These are phyloP conservation scores for Kodamaea laetipori DNA, from an alignment of 805 yeast genomes.

Conservation along the genomic window DNA sequence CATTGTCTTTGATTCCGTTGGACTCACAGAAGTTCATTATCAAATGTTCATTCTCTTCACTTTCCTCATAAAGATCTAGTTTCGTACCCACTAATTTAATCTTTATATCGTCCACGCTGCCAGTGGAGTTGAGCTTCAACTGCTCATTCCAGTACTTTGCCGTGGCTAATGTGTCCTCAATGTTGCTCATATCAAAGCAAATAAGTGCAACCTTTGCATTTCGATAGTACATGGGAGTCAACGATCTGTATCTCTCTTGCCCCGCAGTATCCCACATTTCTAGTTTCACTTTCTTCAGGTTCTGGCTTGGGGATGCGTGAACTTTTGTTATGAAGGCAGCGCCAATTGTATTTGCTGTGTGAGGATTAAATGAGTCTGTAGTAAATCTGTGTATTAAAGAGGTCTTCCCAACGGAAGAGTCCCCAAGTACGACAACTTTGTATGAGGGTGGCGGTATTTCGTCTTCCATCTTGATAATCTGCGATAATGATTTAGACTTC, in stretches of 20 bases:
- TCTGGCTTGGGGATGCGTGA: conserved; percentile 27
- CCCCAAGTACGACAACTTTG: conserved; percentile 50
- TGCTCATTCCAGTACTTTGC: conserved; percentile 94
- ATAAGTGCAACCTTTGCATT: conserved; percentile 65
- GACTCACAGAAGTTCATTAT: conserved; percentile 5
- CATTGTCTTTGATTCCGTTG: background rate
- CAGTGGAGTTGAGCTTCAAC: conserved; percentile 37
- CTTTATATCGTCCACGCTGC: conserved; percentile 26
- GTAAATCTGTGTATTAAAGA: conserved; percentile 84
- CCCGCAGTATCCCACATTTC: conserved; percentile 98
- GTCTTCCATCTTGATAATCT: conserved; percentile 1
- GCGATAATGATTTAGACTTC: background rate
- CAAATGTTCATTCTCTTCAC: background rate
- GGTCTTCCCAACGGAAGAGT: conserved; percentile 63
- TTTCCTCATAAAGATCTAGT: conserved; percentile 54
- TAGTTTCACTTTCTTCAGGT: conserved; percentile 51
- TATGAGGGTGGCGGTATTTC: conserved; percentile 27
- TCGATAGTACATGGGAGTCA: conserved; percentile 50
- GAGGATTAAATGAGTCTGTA: conserved; percentile 67
- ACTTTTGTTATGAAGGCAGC: conserved; percentile 93
- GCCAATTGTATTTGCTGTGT: conserved; percentile 93
- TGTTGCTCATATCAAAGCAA: conserved; percentile 76
- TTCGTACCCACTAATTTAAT: conserved; percentile 80
- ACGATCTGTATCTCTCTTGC: conserved; percentile 52
- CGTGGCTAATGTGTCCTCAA: conserved; percentile 51